Evolutionary conservation across 345 rosid genomes (phyloP).

Genomic region (Chamaenerion angustifolium): DNA sequence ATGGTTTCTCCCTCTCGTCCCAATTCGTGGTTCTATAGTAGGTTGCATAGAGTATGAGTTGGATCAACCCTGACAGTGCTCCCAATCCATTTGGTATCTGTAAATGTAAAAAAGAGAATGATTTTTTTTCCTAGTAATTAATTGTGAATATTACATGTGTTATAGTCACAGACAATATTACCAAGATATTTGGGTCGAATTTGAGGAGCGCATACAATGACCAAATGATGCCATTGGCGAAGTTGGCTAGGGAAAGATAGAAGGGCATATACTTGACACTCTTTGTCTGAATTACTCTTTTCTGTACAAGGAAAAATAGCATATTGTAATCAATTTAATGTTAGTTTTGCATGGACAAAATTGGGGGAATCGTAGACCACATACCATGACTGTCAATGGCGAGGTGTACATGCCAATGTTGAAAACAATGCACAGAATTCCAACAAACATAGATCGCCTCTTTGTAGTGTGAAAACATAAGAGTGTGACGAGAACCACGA

Average conservation of each 20-base stretch:
- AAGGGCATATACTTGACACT: conserved; percentile 91
- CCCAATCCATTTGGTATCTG: conserved; percentile 44
- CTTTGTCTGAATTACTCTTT: conserved; percentile 49
- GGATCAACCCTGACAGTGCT: conserved; percentile 33
- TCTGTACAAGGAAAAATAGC: conserved; percentile 17
- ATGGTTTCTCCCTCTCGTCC: conserved; percentile 13
- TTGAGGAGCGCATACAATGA: conserved; percentile 33
- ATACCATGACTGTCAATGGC: conserved; percentile 60
- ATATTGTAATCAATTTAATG: too few species aligned
- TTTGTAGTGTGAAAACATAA: conserved; percentile 19
- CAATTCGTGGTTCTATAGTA: conserved; percentile 35
- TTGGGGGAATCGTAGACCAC: neutral
- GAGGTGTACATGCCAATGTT: conserved; percentile 48
- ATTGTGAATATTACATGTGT: too few species aligned
- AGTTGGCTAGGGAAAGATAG: conserved; percentile 34
- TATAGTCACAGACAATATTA: conserved; percentile 1
- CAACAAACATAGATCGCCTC: conserved; percentile 34
- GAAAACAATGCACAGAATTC: conserved; percentile 23
- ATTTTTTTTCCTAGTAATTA: too few species aligned
- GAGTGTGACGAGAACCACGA: conserved; percentile 23
- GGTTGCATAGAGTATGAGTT: conserved; percentile 25
- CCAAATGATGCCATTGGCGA: conserved; percentile 50
- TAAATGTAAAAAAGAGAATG: too few species aligned
- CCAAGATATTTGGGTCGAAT: conserved; percentile 53
- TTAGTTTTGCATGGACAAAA: too few species aligned